phyloP scores from a whole-genome alignment of 2,329 filamentous ascomycete genomes.

The Trichoderma sp. region DNA sequence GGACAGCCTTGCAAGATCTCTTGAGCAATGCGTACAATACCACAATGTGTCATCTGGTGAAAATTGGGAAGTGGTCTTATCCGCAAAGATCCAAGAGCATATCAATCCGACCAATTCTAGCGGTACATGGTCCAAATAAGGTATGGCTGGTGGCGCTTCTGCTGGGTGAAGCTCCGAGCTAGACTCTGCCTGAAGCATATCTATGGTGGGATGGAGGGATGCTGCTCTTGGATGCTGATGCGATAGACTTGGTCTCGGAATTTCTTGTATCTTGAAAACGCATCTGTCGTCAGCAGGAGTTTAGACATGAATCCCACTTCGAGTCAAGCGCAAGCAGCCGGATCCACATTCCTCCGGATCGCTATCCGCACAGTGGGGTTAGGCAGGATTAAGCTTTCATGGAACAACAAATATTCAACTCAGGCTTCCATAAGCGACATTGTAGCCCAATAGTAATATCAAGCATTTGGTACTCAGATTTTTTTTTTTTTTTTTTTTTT shows the following conservation, averaged over 20 bases:
- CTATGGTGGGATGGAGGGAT: neutral
- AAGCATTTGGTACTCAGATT: neutral
- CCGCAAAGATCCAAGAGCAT: neutral
- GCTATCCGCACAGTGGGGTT: no score
- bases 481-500: no score
- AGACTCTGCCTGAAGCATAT: neutral
- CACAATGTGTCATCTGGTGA: neutral
- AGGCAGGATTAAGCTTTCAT: no score
- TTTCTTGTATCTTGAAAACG: neutral
- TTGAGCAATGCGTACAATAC: conserved; percentile 15
- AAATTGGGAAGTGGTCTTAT: neutral
- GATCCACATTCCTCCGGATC: no score
- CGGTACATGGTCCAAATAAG: neutral
- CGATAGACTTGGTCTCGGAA: neutral
- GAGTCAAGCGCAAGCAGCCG: neutral
- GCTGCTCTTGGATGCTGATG: neutral
- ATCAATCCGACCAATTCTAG: neutral
- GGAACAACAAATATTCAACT: neutral
- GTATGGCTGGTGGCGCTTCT: neutral
- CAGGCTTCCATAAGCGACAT: neutral
- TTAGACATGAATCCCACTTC: neutral
- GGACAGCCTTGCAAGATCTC: neutral
- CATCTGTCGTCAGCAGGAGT: neutral
- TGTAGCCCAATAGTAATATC: neutral
- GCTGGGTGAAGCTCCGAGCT: neutral